phyloP scores from a whole-genome alignment of 768 basidiomycete genomes.

The Psilocybe tampanensis region DNA sequence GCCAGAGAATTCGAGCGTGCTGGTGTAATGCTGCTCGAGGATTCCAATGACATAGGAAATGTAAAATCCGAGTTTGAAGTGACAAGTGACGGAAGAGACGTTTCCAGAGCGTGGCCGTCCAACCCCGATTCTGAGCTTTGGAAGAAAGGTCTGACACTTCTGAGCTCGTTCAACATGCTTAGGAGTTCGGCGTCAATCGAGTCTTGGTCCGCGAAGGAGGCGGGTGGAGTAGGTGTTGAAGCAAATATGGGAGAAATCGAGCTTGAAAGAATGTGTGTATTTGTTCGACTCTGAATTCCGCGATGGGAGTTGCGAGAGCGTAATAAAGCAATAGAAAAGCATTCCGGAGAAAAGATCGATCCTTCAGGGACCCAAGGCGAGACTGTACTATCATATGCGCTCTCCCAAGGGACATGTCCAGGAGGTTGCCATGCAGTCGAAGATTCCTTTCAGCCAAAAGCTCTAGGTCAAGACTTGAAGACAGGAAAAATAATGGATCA shows the following conservation, averaged over 20 bases:
- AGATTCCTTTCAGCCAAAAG: constrained; percentile 23
- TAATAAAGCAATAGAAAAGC: constrained; percentile 23
- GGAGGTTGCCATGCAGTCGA: constrained; percentile 31
- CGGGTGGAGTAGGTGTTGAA: not conserved
- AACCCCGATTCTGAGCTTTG: constrained; percentile 24
- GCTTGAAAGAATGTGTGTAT: not conserved
- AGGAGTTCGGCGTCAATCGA: constrained; percentile 40
- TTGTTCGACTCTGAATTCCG: not conserved
- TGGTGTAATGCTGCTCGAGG: constrained; percentile 26
- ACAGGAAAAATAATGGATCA: not conserved
- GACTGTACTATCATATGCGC: constrained; percentile 15
- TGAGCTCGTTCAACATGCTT: constrained; percentile 43
- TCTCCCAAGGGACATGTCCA: constrained; percentile 43
- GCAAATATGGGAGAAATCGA: not conserved
- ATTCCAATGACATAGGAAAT: constrained; percentile 37
- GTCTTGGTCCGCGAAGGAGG: not conserved
- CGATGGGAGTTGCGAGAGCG: constrained; percentile 6
- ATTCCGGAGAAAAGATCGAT: constrained; percentile 36
- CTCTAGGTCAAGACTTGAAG: not conserved
- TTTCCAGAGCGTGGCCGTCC: constrained; percentile 15
- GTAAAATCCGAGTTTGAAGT: constrained; percentile 45
- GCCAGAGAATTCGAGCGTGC: constrained; percentile 29
- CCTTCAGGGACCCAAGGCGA: constrained; percentile 41
- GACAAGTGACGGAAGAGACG: constrained; percentile 35
- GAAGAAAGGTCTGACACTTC: constrained; percentile 41